Evolutionary conservation across 164 flowering plant species (phyloP).

Genomic region (Liquidambar formosana): DNA sequence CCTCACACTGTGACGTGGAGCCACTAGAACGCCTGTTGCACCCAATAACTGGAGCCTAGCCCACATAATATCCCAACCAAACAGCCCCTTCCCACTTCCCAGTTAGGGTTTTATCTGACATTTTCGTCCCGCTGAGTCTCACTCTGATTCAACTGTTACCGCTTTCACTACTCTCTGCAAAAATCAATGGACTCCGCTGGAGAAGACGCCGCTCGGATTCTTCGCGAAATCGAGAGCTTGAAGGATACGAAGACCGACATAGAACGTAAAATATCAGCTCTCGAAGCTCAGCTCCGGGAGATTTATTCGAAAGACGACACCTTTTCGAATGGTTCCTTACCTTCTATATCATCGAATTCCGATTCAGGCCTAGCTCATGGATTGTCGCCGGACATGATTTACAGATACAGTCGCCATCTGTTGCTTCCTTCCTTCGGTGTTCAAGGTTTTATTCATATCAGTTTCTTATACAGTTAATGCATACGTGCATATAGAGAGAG

Average conservation of each 20-base stretch:
- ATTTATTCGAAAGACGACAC: conserved; percentile 11
- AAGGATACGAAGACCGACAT: conserved; percentile 46
- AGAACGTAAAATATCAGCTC: conserved; percentile 55
- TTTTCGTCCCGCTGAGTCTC: not conserved
- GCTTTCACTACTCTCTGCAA: not conserved
- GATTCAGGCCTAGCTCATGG: conserved; percentile 24
- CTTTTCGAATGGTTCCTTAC: conserved; percentile 12
- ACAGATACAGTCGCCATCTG: conserved; percentile 88
- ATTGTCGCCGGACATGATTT: conserved; percentile 53
- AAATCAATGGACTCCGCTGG: conserved; percentile 39
- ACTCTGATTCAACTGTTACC: not conserved
- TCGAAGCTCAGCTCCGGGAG: conserved; percentile 54
- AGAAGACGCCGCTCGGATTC: conserved; percentile 33
- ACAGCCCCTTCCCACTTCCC: not conserved
- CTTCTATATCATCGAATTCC: conserved; percentile 17
- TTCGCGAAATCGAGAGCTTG: conserved; percentile 50
- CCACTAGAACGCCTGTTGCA: no score
- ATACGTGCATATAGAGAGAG: not conserved
- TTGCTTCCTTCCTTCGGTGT: conserved; percentile 88
- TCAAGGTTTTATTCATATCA: conserved; percentile 40
- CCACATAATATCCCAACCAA: not conserved
- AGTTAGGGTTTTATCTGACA: not conserved
- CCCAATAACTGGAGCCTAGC: no score
- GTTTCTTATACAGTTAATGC: not conserved
- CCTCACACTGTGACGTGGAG: no score